Base-by-base conservation (phyloP, 331 rosid species). In the Erythrophleum ivorense region DNA sequence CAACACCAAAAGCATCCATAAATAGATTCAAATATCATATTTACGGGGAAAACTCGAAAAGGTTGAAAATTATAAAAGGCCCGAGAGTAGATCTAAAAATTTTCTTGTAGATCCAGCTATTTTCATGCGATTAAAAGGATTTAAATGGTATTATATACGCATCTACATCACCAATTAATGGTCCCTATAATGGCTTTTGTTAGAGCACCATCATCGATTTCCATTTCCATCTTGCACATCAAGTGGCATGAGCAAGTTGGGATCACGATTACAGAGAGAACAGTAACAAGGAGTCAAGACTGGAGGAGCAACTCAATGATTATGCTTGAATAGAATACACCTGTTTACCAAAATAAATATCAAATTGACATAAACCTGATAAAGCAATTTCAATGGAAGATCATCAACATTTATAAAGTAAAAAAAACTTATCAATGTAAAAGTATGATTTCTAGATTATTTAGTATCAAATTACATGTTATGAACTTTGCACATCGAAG, bases 231-330 rank as follows among this genome's bases (percentile, higher is more conserved):
- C 95, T 80, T 91, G 93, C 9, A 93, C 88, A 83, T 89, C 94
- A 58, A 95, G 93, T 29, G 97, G 90, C 93, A 90, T 91, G 65
- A 95, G 84, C 86, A 91, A 85, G 84, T 93, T 95, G 77, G 97
- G 97, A 85, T 95, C 98, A 0, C 96, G 98, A 84, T 91, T 90
- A 85, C 90, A 89, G 92, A 64, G 94, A 90, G 88, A 91, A 90
- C 54, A 95, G 94, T 41, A 68, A 64, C 55, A 49, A 75, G 29
- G 41, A 54, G 68, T 34, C 85, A 67, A 87, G 88, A 76, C 66
- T 71, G 72, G 48, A 75, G 6, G 81, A 59, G 36, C 60, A 81
- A 63, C n/a, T 55, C 9, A 67, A 73, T 16, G 53, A 68, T 45
- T 58, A 64, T 43, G 66, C 59, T 40, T 67, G 72, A 55, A 66